Evolutionary conservation across 768 basidiomycete species (phyloP).

Genomic region (Psilocybe azurescens): DNA sequence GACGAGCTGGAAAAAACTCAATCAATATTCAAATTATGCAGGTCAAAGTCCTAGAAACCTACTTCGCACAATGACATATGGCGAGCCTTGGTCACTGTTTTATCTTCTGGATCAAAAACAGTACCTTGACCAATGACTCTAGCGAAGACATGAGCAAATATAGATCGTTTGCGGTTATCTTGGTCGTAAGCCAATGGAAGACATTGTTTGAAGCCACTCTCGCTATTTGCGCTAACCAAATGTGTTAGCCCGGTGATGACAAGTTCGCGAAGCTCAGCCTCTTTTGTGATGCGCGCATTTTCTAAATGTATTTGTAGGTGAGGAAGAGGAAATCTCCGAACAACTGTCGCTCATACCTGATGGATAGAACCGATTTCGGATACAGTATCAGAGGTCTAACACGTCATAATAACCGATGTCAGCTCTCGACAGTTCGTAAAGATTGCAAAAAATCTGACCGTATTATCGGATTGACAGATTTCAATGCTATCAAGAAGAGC

Average conservation of each 20-base stretch:
- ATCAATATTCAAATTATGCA: background rate
- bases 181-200: slow-evolving; percentile 78
- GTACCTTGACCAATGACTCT: slow-evolving; percentile 82
- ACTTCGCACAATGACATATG: slow-evolving; percentile 67
- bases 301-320: slow-evolving; percentile 30
- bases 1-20: slow-evolving; percentile 54
- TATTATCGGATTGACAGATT: slow-evolving; percentile 49
- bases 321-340: background rate
- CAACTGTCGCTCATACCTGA: slow-evolving; percentile 36
- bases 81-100: slow-evolving; percentile 48
- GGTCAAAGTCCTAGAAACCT: slow-evolving; percentile 21
- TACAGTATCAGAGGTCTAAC: slow-evolving; percentile 50
- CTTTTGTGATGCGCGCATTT: slow-evolving; percentile 51
- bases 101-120: slow-evolving; percentile 70
- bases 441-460: slow-evolving; percentile 37
- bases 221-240: slow-evolving; percentile 82
- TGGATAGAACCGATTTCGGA: slow-evolving; percentile 55
- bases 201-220: slow-evolving; percentile 89
- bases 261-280: slow-evolving; percentile 71
- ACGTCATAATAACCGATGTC: slow-evolving; percentile 1
- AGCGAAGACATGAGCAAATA: slow-evolving; percentile 87
- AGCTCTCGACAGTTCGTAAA: background rate
- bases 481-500: slow-evolving; percentile 69
- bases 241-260: slow-evolving; percentile 84
- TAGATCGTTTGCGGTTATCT: slow-evolving; percentile 71